phyloP scores from a whole-genome alignment of 2,329 filamentous ascomycete species.

The Penicillium sp. region DNA sequence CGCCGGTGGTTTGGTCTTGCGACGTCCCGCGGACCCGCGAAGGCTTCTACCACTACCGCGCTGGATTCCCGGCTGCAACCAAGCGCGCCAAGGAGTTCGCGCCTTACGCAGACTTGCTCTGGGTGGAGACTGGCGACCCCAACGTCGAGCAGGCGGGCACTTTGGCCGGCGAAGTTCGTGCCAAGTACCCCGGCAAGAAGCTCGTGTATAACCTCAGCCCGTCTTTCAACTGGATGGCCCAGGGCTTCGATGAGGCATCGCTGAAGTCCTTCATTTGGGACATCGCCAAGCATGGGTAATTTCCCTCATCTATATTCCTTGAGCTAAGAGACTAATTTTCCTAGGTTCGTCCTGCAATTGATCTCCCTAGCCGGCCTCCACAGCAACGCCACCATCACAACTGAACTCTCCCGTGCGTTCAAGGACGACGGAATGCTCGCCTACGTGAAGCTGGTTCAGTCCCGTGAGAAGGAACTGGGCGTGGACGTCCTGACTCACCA shows the following conservation, averaged over 20 bases:
- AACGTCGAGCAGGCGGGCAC: slow-evolving; percentile 71
- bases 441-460: slow-evolving; percentile 92
- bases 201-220: slow-evolving; percentile 96
- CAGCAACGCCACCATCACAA: slow-evolving; percentile 61
- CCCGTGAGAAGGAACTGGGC: slow-evolving; percentile 82
- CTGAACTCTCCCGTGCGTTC: slow-evolving; percentile 77
- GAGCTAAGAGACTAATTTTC: slow-evolving; percentile 15
- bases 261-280: slow-evolving; percentile 96
- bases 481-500: slow-evolving; percentile 95
- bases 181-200: slow-evolving; percentile 71
- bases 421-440: slow-evolving; percentile 93
- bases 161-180: slow-evolving; percentile 74
- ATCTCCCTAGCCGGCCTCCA: slow-evolving; percentile 66
- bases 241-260: slow-evolving; percentile 80
- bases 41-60: slow-evolving; percentile 57
- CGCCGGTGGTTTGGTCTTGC: slow-evolving; percentile 79
- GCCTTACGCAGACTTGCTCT: slow-evolving; percentile 89
- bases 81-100: slow-evolving; percentile 91
- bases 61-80: slow-evolving; percentile 80
- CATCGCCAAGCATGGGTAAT: slow-evolving; percentile 81
- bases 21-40: slow-evolving; percentile 90
- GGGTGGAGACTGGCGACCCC: slow-evolving; percentile 94
- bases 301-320: slow-evolving; percentile 23
- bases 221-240: slow-evolving; percentile 97
- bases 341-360: slow-evolving; percentile 61